Percentiles rank a stretch among this genome's conserved stretches.
These are phyloP conservation scores for Solanum bulbocastanum DNA, from an alignment of 257 asterid species.

Conservation along the genomic window DNA sequence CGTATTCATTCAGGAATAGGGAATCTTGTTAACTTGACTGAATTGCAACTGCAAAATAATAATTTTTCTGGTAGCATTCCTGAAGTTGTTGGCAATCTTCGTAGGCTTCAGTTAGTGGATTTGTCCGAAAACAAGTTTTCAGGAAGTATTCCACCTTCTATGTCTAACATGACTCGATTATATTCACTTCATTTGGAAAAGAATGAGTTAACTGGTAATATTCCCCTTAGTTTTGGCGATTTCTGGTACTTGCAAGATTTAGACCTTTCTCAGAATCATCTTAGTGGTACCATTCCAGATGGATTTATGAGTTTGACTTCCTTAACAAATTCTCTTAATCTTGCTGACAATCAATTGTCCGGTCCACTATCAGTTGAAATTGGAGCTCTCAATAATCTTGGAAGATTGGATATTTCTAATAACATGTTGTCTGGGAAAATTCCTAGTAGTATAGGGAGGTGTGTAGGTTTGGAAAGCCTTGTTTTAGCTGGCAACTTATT, in stretches of 20 bases:
- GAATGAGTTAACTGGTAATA: conserved; percentile 8
- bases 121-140: not conserved
- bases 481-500: conserved; percentile 11
- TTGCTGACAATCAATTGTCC: conserved; percentile 4
- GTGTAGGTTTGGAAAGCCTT: conserved; percentile 8
- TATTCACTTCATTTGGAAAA: not conserved
- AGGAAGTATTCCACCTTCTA: not conserved
- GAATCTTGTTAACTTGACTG: not conserved
- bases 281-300: conserved; percentile 9
- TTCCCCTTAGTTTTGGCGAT: conserved; percentile 1
- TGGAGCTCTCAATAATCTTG: not conserved
- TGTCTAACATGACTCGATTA: not conserved
- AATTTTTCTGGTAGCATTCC: not conserved
- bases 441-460: conserved; percentile 6
- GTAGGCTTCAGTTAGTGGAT: conserved; percentile 2
- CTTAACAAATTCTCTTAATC: not conserved
- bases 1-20: not conserved
- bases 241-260: conserved; percentile 1
- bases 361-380: conserved; percentile 10
- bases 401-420: conserved; percentile 8
- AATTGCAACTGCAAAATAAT: not conserved
- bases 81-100: not conserved
- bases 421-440: conserved; percentile 17
- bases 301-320: not conserved
- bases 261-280: conserved; percentile 13